Conservation (phyloP, 225 moss, liverwort and hornwort species). For the Sphagnum contortum region DNA sequence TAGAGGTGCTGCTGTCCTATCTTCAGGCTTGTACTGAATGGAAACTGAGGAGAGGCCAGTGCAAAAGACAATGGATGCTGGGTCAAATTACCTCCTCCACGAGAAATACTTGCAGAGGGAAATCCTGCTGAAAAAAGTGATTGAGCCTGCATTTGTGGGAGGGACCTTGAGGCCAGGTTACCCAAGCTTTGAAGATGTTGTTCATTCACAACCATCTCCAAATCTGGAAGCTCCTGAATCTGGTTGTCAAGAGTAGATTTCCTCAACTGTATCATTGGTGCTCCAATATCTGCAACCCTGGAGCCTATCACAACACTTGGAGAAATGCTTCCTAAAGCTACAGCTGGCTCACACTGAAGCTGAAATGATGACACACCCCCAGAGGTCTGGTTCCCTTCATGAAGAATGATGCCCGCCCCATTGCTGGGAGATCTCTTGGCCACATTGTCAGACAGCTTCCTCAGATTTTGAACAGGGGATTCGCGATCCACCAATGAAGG, state of each 20-base stretch:
- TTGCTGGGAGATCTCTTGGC: background rate
- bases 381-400: slow-evolving; percentile 11
- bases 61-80: slow-evolving; percentile 14
- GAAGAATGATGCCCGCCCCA: slow-evolving; percentile 7
- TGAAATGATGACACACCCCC: slow-evolving; percentile 7
- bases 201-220: slow-evolving; percentile 14
- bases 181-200: background rate
- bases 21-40: background rate
- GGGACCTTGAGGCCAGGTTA: slow-evolving; percentile 2
- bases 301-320: slow-evolving; percentile 7
- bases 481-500: slow-evolving; percentile 14
- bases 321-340: background rate
- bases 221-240: slow-evolving; percentile 10
- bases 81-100: background rate
- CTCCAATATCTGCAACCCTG: slow-evolving; percentile 9
- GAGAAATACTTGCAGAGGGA: slow-evolving; percentile 4
- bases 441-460: slow-evolving; percentile 1
- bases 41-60: slow-evolving; percentile 6
- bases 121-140: slow-evolving; percentile 1
- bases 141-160: slow-evolving; percentile 1
- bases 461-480: slow-evolving; percentile 5
- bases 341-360: background rate
- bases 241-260: slow-evolving; percentile 1
- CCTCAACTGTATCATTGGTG: background rate
- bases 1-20: slow-evolving; percentile 10